Evolutionary conservation across 192 early-diverging fungal species (phyloP), one percentile per base, ranked within the genome.

Genomic region (Dissophora globulifera): DNA sequence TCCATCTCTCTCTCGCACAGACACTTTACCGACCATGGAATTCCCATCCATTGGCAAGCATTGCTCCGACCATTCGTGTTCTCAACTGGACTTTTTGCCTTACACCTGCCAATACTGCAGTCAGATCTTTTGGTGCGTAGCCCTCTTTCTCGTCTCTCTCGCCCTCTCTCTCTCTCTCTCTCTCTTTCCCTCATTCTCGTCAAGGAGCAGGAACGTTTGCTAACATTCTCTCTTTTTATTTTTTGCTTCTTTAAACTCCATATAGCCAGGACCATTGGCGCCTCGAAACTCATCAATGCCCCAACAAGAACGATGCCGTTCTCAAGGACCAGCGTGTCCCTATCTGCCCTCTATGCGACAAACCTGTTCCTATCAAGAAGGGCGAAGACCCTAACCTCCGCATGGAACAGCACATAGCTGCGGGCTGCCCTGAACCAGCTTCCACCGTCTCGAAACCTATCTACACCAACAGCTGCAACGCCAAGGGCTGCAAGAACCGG

Each of bases 311-410:
- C 19, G 84, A 89, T 50, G 84, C 86, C 1, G 67, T 79, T 5
- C 78, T 82, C 1, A 85, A 92, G 56, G 83, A 89, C 42, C 67
- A 60, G 17, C 82, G 85, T 26, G 90, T 92, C 0, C 90, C 92
- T 7, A 85, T 84, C 48, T 93, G 92, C 47, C 92, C 92, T 12
- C 78, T 96, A 22, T 96, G 94, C 69, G 61, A 83, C 19, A 80
- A 88, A 52, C 89, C 92, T 13, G 85, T 96, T 3, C 89, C 94
- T 4, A 71, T 90, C 11, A 81, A 81, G 5, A 81, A 88, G 26
- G 89, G 90, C 29, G 90, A 92, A 52, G 85, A 93, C 62, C 91
- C 94, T 6, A 92, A 96, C 66, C 59, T 85, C 38, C 69, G 84
- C 61, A 87, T 93, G 63, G 80, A 90, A 48, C 78, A 78, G 25